Base-by-base conservation (phyloP, 257 asterid genomes). In the Pogostemon cablin region DNA sequence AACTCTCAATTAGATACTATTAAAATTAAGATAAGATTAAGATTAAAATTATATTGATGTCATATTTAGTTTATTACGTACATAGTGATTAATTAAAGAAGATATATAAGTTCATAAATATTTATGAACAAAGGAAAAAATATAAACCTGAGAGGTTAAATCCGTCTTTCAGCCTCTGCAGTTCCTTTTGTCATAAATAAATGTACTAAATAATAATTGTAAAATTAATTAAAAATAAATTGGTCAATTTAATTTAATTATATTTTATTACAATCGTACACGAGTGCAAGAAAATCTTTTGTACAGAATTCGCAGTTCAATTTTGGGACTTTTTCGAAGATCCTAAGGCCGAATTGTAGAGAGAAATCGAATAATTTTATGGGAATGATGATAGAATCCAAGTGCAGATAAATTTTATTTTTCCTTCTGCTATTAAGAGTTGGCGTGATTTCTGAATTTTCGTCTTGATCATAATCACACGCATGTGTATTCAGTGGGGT, bases 391-490 rank as follows among this genome's bases (percentile, higher is more conserved):
- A 49, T 50, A 17, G 70, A 80, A 76, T 76, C 76, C 65, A 34
- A 76, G 77, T 72, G 77, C 20, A 57, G 35, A 56, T 69, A 32
- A 65, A 42, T 25, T 20, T 34, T 43, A 11, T 12, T 15, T 44
- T 32, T 54, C 35, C 9, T 67, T 38, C 11, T 41, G 46, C 55
- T 65, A 58, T 74, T 69, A 56, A 77, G 65, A 70, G 75, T 41
- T 81, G 78, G 85, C 85, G 78, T 77, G 85, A 70, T 77, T 77
- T 73, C 74, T 69, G 82, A 81, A 40, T 60, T 65, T 62, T 59
- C 60, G 41, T 40, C 75, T 52, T 68, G 82, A 79, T 79, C 86
- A 76, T 73, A 65, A 74, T 75, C 82, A 67, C 69, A 55, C 86
- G 75, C 83, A 67, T 70, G 73, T 78, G 72, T 38, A 7, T 75